Percentiles rank a stretch among this genome's conserved stretches.
phyloP scores from a whole-genome alignment of 2,329 filamentous ascomycete species.

The Aspergillus pseudonomiae region DNA sequence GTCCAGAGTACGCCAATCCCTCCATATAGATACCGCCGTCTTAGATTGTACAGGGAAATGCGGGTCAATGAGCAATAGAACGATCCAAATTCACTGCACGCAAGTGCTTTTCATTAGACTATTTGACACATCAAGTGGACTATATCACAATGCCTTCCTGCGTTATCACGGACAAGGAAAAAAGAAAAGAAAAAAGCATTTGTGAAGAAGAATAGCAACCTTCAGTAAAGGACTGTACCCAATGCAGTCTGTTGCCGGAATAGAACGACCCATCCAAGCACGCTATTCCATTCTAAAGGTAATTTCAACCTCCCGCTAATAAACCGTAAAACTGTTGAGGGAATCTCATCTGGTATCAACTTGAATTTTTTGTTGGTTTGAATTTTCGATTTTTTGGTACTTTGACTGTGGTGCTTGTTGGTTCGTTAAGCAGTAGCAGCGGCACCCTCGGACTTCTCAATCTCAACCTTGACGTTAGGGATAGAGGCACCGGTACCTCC shows the following conservation, averaged over 20 bases:
- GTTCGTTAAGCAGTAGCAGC: slow-evolving; percentile 28
- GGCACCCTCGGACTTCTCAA: slow-evolving; percentile 44
- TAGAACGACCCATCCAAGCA: background rate
- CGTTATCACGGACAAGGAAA: slow-evolving; percentile 25
- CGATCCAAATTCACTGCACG: slow-evolving; percentile 8
- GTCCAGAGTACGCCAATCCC: background rate
- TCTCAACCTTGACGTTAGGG: slow-evolving; percentile 57
- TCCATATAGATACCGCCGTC: background rate
- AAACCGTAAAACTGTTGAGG: slow-evolving; percentile 8
- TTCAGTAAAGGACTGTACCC: slow-evolving; percentile 28
- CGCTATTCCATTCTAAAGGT: slow-evolving; percentile 18
- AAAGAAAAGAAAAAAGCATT: slow-evolving; percentile 8
- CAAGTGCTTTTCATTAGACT: slow-evolving; percentile 17
- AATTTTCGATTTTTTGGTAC: slow-evolving; percentile 13
- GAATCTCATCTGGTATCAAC: slow-evolving; percentile 15
- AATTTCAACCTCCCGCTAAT: slow-evolving; percentile 7
- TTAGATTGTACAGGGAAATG: background rate
- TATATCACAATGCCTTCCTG: slow-evolving; percentile 17
- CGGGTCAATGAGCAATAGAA: background rate
- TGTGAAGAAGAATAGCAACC: slow-evolving; percentile 6
- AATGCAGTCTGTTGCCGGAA: slow-evolving; percentile 19
- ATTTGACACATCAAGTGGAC: slow-evolving; percentile 11
- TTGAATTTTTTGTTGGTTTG: slow-evolving; percentile 14
- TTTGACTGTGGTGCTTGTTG: background rate
- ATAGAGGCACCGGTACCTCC: slow-evolving; percentile 72